Conservation (phyloP, 2,329 filamentous ascomycete genomes). For the Aspergillus aculeatinus region DNA sequence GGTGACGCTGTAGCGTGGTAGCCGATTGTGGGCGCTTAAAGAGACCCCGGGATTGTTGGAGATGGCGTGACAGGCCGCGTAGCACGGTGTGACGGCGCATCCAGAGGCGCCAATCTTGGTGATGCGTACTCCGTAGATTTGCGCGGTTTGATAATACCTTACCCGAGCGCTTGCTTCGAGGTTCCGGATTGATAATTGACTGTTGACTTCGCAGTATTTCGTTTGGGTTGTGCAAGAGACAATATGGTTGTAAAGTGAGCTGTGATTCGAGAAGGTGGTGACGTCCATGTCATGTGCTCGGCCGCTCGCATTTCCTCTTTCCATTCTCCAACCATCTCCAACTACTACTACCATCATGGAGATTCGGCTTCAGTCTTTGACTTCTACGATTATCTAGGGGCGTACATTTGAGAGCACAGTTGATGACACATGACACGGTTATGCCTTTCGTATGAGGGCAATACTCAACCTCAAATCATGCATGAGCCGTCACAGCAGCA, state of each 20-base stretch:
- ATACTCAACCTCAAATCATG: conserved; percentile 1
- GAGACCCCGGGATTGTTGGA: conserved; percentile 4
- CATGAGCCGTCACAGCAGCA: conserved; percentile 12
- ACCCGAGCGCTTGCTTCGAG: neutral
- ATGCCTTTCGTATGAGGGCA: neutral
- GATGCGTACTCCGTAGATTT: neutral
- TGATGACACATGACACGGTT: neutral
- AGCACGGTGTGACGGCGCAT: conserved; percentile 3
- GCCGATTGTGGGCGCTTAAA: conserved; percentile 6
- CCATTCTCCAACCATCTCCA: neutral
- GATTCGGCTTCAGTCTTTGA: too few species aligned
- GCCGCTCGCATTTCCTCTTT: neutral
- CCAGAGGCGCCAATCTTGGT: neutral
- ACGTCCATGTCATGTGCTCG: neutral
- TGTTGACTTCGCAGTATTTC: neutral
- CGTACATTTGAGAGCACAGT: neutral
- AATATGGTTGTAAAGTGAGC: neutral
- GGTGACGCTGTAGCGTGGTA: conserved; percentile 3
- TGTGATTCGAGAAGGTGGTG: neutral
- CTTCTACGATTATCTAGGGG: too few species aligned
- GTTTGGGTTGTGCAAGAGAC: neutral
- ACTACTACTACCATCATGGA: neutral
- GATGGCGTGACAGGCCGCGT: conserved; percentile 1
- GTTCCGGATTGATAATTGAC: neutral
- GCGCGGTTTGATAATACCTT: neutral